A percentile compares a stretch with the other conserved stretches of the same genome.
Evolutionary conservation across 495 filamentous ascomycete species (phyloP).

Genomic region (Aspergillus diversus): DNA sequence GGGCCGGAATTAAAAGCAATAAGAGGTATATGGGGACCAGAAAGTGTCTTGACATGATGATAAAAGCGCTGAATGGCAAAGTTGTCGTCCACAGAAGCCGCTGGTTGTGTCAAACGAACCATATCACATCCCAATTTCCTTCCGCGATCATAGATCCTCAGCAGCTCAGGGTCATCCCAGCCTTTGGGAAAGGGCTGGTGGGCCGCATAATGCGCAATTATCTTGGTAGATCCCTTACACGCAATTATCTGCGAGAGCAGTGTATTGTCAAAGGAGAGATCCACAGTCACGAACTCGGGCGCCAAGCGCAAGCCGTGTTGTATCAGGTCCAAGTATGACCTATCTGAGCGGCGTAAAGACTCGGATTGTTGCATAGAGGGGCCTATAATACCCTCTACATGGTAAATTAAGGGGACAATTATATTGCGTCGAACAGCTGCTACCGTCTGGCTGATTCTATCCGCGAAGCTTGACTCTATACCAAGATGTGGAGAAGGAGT

Average conservation of each 20-base stretch:
- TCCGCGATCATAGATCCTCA: conserved; percentile 44
- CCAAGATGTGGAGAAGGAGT: conserved; percentile 31
- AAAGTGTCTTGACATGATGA: conserved; percentile 35
- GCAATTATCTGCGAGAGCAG: conserved; percentile 57
- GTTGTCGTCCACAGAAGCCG: conserved; percentile 44
- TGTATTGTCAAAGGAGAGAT: conserved; percentile 60
- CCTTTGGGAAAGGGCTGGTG: conserved; percentile 48
- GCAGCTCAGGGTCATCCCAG: conserved; percentile 42
- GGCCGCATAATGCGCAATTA: conserved; percentile 66
- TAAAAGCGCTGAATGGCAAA: conserved; percentile 45
- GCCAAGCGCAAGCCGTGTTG: conserved; percentile 70
- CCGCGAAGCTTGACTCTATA: conserved; percentile 40
- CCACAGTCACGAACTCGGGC: conserved; percentile 70
- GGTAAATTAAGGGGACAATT: conserved; percentile 57
- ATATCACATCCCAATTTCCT: conserved; percentile 52
- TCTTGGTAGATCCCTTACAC: conserved; percentile 62
- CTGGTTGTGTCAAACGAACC: conserved; percentile 50
- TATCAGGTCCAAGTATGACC: conserved; percentile 63
- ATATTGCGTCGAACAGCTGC: conserved; percentile 65
- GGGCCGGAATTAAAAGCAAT: conserved; percentile 74
- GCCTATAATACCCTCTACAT: conserved; percentile 42
- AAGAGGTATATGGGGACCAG: conserved; percentile 47
- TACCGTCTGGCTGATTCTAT: conserved; percentile 57
- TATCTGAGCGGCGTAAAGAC: conserved; percentile 32
- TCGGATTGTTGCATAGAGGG: conserved; percentile 30